Conservation (phyloP, 306 rosid species). For the Luffa aegyptiaca region DNA sequence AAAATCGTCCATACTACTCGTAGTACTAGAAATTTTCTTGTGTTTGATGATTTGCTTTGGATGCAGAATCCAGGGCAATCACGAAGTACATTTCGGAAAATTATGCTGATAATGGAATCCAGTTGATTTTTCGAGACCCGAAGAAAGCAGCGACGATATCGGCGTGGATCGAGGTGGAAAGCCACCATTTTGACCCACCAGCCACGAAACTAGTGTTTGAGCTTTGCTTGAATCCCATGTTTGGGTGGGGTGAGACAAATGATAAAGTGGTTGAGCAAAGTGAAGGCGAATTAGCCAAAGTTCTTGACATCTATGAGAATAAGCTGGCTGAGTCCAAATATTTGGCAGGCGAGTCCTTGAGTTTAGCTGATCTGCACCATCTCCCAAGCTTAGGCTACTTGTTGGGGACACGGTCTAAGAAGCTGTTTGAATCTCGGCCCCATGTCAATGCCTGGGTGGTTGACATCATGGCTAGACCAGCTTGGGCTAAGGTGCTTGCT, state of each 20-base stretch:
- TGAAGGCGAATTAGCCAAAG: slow-evolving; percentile 33
- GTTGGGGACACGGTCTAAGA: slow-evolving; percentile 26
- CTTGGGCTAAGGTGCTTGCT: slow-evolving; percentile 58
- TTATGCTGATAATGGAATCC: slow-evolving; percentile 42
- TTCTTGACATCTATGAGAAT: slow-evolving; percentile 53
- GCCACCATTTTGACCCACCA: slow-evolving; percentile 35
- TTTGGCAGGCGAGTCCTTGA: slow-evolving; percentile 43
- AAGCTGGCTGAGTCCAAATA: slow-evolving; percentile 41
- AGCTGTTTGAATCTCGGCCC: slow-evolving; percentile 31
- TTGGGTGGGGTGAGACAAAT: slow-evolving; percentile 19
- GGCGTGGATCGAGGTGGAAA: slow-evolving; percentile 52
- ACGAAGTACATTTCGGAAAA: slow-evolving; percentile 26
- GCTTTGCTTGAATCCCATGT: slow-evolving; percentile 24
- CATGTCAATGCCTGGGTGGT: slow-evolving; percentile 45
- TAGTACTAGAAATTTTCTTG: too few species aligned
- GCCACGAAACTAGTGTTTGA: slow-evolving; percentile 47
- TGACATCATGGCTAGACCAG: slow-evolving; percentile 55
- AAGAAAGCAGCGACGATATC: slow-evolving; percentile 29
- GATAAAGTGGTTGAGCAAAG: slow-evolving; percentile 37
- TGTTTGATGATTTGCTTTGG: not conserved
- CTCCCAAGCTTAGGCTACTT: slow-evolving; percentile 30
- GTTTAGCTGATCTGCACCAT: slow-evolving; percentile 66
- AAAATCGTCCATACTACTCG: too few species aligned
- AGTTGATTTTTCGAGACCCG: slow-evolving; percentile 17
- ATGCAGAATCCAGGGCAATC: slow-evolving; percentile 48